phyloP scores from a whole-genome alignment of 805 yeast genomes.

The Wickerhamiella lipophila region DNA sequence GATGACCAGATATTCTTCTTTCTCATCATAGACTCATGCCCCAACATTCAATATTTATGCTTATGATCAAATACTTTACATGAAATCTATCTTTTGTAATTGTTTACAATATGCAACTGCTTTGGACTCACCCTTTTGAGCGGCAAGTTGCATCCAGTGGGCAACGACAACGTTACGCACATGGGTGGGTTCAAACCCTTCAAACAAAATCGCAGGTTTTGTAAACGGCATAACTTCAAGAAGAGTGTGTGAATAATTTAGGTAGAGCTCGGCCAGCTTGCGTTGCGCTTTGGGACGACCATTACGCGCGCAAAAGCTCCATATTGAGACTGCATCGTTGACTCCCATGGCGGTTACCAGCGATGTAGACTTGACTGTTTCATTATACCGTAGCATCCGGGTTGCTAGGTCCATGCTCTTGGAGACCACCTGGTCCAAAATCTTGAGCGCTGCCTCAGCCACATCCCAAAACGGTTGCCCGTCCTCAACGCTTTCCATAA shows the following conservation, averaged over 20 bases:
- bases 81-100: slow-evolving; percentile 9
- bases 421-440: slow-evolving; percentile 18
- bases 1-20: too few species aligned
- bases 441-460: slow-evolving; percentile 25
- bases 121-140: slow-evolving; percentile 13
- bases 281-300: slow-evolving; percentile 22
- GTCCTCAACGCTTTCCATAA: slow-evolving; percentile 23
- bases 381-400: slow-evolving; percentile 21
- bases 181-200: slow-evolving; percentile 15
- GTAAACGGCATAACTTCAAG: slow-evolving; percentile 21
- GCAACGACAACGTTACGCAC: slow-evolving; percentile 18
- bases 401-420: slow-evolving; percentile 23
- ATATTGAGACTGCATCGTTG: slow-evolving; percentile 21
- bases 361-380: slow-evolving; percentile 18
- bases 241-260: slow-evolving; percentile 16
- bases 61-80: slow-evolving; percentile 3
- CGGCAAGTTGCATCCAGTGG: slow-evolving; percentile 21
- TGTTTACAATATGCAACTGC: slow-evolving; percentile 11
- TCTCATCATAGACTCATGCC: too few species aligned
- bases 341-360: slow-evolving; percentile 22
- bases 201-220: slow-evolving; percentile 18
- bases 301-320: slow-evolving; percentile 23
- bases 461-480: slow-evolving; percentile 31
- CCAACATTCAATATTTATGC: background rate
- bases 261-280: slow-evolving; percentile 21